phyloP scores from a whole-genome alignment of 371 early-diverging fungal species.

The Paraphysoderma sedebokerense region DNA sequence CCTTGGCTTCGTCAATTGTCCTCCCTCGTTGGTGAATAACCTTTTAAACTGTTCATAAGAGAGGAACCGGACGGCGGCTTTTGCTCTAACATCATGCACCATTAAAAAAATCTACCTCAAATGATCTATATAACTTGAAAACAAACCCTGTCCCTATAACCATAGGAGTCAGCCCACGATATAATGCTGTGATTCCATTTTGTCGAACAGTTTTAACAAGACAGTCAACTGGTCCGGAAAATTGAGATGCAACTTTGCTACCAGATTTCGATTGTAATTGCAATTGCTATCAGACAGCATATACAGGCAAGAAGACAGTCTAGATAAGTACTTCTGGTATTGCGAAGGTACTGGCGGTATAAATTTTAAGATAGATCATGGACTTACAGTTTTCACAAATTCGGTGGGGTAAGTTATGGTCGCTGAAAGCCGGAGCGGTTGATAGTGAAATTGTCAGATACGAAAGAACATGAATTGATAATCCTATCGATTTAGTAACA shows the following conservation, averaged over 20 bases:
- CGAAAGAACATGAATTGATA: background rate
- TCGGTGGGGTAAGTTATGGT: conserved; percentile 81
- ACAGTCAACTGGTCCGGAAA: conserved; percentile 68
- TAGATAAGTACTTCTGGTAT: background rate
- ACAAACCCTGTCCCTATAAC: conserved; percentile 81
- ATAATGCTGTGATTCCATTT: conserved; percentile 52
- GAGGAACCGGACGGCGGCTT: conserved; percentile 79
- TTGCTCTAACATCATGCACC: no score
- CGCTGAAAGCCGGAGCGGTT: no score
- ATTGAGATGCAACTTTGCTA: conserved; percentile 7
- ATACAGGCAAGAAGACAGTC: conserved; percentile 4
- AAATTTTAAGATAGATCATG: background rate
- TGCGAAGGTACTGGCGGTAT: background rate
- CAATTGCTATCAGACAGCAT: conserved; percentile 11
- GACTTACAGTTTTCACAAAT: conserved; percentile 63
- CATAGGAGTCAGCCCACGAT: conserved; percentile 65
- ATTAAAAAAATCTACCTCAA: no score
- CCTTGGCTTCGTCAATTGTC: conserved; percentile 40
- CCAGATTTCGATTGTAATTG: background rate
- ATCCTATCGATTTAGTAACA: background rate
- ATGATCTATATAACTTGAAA: no score
- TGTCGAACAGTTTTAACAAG: conserved; percentile 33
- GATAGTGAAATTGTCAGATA: no score
- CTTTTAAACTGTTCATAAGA: conserved; percentile 70
- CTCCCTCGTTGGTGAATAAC: conserved; percentile 44